Conservation (phyloP, 2,329 filamentous ascomycete species). For the Rhynchosporium agropyri region DNA sequence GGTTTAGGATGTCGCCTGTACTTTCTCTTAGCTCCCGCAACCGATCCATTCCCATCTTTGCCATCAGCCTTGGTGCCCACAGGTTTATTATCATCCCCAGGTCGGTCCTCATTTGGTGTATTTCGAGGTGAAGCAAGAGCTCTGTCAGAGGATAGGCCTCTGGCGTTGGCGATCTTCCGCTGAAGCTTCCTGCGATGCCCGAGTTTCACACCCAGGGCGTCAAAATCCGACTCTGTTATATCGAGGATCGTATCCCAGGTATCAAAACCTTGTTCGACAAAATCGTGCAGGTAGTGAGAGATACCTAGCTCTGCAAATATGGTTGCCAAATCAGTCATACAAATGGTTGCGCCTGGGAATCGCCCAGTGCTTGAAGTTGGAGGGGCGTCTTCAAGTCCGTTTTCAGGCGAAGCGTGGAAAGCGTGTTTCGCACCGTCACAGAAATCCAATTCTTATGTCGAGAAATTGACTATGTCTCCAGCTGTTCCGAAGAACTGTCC, state of each 20-base stretch:
- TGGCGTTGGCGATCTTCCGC: constrained; percentile 74
- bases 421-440: not conserved
- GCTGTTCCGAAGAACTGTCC: constrained; percentile 2
- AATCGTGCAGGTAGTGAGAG: constrained; percentile 72
- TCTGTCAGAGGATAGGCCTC: constrained; percentile 54
- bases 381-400: not conserved
- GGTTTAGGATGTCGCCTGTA: constrained; percentile 79
- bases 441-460: not conserved
- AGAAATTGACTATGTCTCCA: not conserved
- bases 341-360: constrained; percentile 42
- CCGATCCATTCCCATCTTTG: constrained; percentile 48
- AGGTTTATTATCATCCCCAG: constrained; percentile 55
- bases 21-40: constrained; percentile 64
- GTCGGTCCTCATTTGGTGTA: constrained; percentile 60
- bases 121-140: constrained; percentile 43
- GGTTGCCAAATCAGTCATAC: constrained; percentile 58
- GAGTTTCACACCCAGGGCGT: constrained; percentile 75
- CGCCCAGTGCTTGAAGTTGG: constrained; percentile 36
- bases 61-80: constrained; percentile 50
- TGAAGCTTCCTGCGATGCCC: constrained; percentile 87
- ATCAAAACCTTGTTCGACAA: constrained; percentile 81
- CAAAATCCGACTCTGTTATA: constrained; percentile 81
- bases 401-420: not conserved
- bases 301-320: constrained; percentile 77
- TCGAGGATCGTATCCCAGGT: constrained; percentile 82